Percentiles rank a stretch among this genome's conserved stretches.
Evolutionary conservation across 1,284 basidiomycete species (phyloP).

Genomic region (Cryptococcus depauperatus): DNA sequence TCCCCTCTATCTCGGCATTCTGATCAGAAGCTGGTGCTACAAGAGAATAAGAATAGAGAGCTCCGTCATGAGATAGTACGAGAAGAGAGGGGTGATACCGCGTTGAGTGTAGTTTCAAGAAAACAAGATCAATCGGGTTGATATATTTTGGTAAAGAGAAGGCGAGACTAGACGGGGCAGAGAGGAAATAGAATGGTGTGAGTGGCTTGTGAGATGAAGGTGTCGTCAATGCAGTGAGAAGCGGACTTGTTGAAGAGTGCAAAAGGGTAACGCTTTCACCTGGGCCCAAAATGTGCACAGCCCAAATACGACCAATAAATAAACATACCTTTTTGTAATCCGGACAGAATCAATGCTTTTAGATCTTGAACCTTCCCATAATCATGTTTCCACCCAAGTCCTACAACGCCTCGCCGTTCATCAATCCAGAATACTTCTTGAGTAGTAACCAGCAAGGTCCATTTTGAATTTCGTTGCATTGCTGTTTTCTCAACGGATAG

Average conservation of each 20-base stretch:
- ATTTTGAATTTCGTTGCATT: slow-evolving; percentile 5
- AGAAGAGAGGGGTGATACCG: slow-evolving; percentile 5
- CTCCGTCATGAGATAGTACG: slow-evolving; percentile 7
- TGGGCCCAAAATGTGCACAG: neutral
- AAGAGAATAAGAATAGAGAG: slow-evolving; percentile 1
- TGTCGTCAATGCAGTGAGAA: slow-evolving; percentile 15
- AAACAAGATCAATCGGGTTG: neutral
- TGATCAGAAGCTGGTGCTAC: neutral
- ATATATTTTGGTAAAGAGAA: neutral
- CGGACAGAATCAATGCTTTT: slow-evolving; percentile 12
- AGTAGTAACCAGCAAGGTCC: slow-evolving; percentile 23
- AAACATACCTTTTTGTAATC: slow-evolving; percentile 7
- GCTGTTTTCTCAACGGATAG: slow-evolving; percentile 26
- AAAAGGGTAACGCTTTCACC: slow-evolving; percentile 9
- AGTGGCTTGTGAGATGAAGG: no score
- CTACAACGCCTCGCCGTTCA: slow-evolving; percentile 13
- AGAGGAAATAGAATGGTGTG: slow-evolving; percentile 10
- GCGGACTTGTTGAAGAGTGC: slow-evolving; percentile 14
- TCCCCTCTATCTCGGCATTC: neutral
- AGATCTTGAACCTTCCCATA: slow-evolving; percentile 16
- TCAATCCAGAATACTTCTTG: slow-evolving; percentile 34
- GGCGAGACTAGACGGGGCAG: slow-evolving; percentile 15
- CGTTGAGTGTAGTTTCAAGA: slow-evolving; percentile 1
- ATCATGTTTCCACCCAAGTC: slow-evolving; percentile 29
- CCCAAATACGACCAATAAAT: neutral